Base-by-base conservation (phyloP, 441 rosid genomes). In the Euphorbia corollata region DNA sequence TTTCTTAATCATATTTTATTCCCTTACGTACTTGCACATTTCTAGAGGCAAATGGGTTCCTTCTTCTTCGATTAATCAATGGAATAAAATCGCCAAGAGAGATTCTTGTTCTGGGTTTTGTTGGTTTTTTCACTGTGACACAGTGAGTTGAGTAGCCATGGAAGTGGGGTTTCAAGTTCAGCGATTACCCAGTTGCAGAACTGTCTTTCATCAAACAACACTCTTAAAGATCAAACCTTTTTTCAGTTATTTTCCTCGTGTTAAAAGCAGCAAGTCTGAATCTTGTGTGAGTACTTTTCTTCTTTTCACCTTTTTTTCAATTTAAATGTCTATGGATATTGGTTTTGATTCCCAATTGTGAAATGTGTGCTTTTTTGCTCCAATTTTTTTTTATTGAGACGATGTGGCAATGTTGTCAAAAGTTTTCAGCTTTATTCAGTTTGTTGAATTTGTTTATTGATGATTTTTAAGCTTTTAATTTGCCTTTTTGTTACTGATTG, bases 151-250 rank as follows among this genome's bases (percentile, higher is more conserved):
- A 9, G 7, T 55, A 38, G 54, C 73, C 71, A 93, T 90, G 95
- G 97, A 89, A 71, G 79, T 82, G 73, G 77, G 77, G 68, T 81
- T 85, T 77, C 90, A 80, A 67, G 77, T 83, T 12, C 96, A 78
- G 73, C 74, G 83, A 57, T 78, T 87, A 6, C 41, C 74, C 74
- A 78, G 81, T 78, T 68, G 56, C 77, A 64, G 82, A 75, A 71
- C 74, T 39, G 62, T 75, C 38, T 75, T 80, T 59, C 70, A 59
- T 36, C 82, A 63, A 38, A 85, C 73, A 59, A 74, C 79, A 43
- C 70, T 75, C 63, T 77, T 81, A 68, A 83, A 79, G 73, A 71
- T 83, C 79, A 83, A 73, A 73, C 74, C 89, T 68, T 79, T 77
- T 61, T 39, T 74, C 67, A 83, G 90, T 61, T 85, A 80, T 72